Base-by-base conservation (phyloP, 1,284 basidiomycete genomes). In the Boletus smithii region DNA sequence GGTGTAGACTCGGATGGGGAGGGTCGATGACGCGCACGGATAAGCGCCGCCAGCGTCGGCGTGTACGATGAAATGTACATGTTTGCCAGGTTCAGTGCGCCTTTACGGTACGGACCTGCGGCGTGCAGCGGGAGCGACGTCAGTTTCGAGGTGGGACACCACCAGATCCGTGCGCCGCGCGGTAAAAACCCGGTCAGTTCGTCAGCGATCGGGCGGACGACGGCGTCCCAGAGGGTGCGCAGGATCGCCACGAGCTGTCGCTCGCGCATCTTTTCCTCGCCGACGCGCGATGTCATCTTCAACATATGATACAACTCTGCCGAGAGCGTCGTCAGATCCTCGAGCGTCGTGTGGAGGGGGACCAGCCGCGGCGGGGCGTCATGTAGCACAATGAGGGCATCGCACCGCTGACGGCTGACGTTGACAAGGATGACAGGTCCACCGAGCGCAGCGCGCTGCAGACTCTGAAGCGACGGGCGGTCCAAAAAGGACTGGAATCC, bases 391-490 rank as follows among this genome's bases (percentile, higher is more conserved):
- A 68, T 64, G 31, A 70, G 18, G 3, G 59, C 65, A 46, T 70
- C 63, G 23, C 65, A 69, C 8, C 60, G 57, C 42, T 45, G 48
- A 27, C 26, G 22, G 38, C 54, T 56, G 35, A 58, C 35, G 35
- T 70, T 74, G 37, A 73, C 48, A 20, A 72, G 47, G 38, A 74
- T 65, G 16, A 73, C 67, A 3, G 71, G 72, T 4, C 73, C 72
- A 7, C 59, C 61, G 0, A 44, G 43, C 3, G 68, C 64, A 29
- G 62, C 66, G 7, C 30, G 24, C 30, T 51, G 55, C n/a, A 73
- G 50, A 16, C 39, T 37, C 18, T 49, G 30, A 47, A 61, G 66
- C 7, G 63, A 54, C 24, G 42, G 39, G 2, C 65, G 50, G 17
- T 36, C 41, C 30, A 69, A 46, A 38, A 68, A 69, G 23, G 61